Conservation (phyloP, 2,329 filamentous ascomycete genomes). For the Colletotrichum caudatum region DNA sequence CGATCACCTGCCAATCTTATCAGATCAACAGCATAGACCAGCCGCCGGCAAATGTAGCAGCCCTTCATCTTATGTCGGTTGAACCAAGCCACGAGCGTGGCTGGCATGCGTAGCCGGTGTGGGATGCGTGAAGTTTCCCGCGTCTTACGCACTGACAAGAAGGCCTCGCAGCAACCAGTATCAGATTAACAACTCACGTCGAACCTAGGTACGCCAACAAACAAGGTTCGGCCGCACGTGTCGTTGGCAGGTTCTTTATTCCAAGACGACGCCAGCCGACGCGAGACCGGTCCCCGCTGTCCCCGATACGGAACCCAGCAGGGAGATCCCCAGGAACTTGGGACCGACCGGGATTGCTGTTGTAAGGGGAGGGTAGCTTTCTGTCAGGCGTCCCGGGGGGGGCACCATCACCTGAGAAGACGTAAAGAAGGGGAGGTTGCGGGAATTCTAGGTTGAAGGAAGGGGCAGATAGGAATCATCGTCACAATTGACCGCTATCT, state of each 20-base stretch:
- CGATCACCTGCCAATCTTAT: too few relatives aligned
- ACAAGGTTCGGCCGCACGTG: neutral
- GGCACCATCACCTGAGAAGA: too few relatives aligned
- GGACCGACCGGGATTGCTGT: constrained; percentile 5
- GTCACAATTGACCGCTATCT: too few relatives aligned
- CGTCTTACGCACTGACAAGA: neutral
- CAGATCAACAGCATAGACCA: too few relatives aligned
- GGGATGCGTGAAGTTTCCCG: neutral
- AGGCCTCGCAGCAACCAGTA: neutral
- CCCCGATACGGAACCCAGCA: neutral
- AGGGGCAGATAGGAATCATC: too few relatives aligned
- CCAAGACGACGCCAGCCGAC: neutral
- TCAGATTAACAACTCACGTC: constrained; percentile 7
- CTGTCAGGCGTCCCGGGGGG: too few relatives aligned
- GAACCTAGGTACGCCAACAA: neutral
- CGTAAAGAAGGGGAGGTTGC: too few relatives aligned
- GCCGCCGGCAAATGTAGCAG: too few relatives aligned
- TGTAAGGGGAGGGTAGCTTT: constrained; percentile 10
- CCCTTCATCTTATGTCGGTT: too few relatives aligned
- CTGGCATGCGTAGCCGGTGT: neutral
- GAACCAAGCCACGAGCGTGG: too few relatives aligned
- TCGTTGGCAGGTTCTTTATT: neutral
- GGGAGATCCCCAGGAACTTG: neutral
- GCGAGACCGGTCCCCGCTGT: neutral
- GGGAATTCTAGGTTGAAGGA: too few relatives aligned